Base-by-base conservation (phyloP, 441 rosid species). In the Pelargonium cotyledonis region DNA sequence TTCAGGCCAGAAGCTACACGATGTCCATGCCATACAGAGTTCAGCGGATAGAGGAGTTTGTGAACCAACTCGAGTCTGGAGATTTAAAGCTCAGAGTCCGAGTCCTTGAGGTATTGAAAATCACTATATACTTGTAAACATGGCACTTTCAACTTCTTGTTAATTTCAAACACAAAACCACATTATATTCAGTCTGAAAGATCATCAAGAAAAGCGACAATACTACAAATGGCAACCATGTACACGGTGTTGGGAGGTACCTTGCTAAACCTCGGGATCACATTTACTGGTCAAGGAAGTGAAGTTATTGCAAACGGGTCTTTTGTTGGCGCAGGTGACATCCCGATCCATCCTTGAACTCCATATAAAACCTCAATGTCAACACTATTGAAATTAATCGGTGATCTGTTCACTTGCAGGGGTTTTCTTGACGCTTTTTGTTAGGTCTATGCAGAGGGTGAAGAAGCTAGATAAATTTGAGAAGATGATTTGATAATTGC, bases 81-180 rank as follows among this genome's bases (percentile, higher is more conserved):
- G 98, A 94, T 76, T n/a, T 91, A 18, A 94, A 88, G 78, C 97
- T 94, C 66, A 85, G 96, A 67, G 96, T 94, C 66, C 87, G 98
- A 53, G 97, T 94, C 75, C 95, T 91, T 11, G 98, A 94, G 98
- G 98, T 92, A 81, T 49, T 14, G 14, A 12, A 12, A 3, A 49
- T 49, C 18, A 14, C 49, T 44, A 1, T 8, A 44, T 5, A 44
- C 49, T 7, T 44, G 11, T 5, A 44, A 44, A 44, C 2, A 11
- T 11, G 0, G 2, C 57, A n/a, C 57, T 16, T 18, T 49, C 15
- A 5, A 31, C 63, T 57, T 9, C 43, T 57, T 23, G 12, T 58
- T 44, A 67, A 38, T 44, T 63, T 47, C 5, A 43, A 63, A 15
- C 5, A 35, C 29, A 47, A 65, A 18, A 71, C 15, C 71, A 16